Base-by-base conservation (phyloP, 2,329 filamentous ascomycete species). In the Thyridium curvatum region DNA sequence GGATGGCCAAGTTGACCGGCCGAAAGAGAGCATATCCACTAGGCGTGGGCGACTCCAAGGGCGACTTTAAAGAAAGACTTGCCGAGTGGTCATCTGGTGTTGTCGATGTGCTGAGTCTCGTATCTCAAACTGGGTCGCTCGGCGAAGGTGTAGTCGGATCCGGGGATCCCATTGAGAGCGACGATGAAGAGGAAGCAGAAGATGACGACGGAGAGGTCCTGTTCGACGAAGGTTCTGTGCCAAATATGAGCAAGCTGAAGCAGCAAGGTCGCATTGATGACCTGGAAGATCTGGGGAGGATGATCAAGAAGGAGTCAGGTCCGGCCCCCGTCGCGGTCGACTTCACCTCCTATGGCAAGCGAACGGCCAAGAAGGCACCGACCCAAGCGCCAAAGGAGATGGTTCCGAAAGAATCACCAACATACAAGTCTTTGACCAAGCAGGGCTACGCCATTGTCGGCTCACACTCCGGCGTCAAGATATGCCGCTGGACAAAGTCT, bases 401-500 rank as follows among this genome's bases (percentile, higher is more conserved):
- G 93, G 93, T 97, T 1, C 88, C 93, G 8, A 85, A 83, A 46
- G 80, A 81, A 43, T 95, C 91, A 2, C 91, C 93, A 0, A 97
- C 93, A 0, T 89, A 94, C 54, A 74, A 80, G 12, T 78, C 91
- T 14, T 76, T 97, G 32, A 97, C 91, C 1, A 98, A 97, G 59
- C 91, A 98, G 69, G 91, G 91, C 18, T 97, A 97, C 59, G 83
- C 86, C 1, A 96, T 97, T 42, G 85, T 98, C 30, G 93, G 93
- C 38, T 91, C 87, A 1, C 93, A 97, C 64, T 94, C 88, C 0
- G 91, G 91, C 21, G 91, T 97, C 48, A 97, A 97, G 64, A 95
- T 96, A 52, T 98, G 91, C 58, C 86, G 93, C 26, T 98, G 91
- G 91, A 97, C 93, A 9, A 98, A 98, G 64, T 96, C 90, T 2